Conservation (phyloP, 2,329 filamentous ascomycete species). For the Chaetomium globosum region DNA sequence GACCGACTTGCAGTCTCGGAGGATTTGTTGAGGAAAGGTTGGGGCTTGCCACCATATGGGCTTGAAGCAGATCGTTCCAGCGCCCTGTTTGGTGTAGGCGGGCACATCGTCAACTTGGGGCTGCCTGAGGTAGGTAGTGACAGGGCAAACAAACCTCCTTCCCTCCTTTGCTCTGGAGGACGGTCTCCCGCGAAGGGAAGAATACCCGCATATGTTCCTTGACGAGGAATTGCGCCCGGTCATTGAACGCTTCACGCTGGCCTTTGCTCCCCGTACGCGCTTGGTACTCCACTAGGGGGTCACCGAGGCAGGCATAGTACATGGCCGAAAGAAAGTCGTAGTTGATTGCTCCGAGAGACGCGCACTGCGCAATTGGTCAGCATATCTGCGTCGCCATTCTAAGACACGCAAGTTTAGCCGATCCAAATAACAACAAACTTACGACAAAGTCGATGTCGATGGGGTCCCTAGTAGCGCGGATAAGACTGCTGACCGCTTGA, state of each 20-base stretch:
- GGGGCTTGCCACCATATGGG: slow-evolving; percentile 69
- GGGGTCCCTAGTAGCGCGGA: slow-evolving; percentile 56
- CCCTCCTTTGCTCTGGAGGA: slow-evolving; percentile 66
- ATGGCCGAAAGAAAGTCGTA: slow-evolving; percentile 63
- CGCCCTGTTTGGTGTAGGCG: slow-evolving; percentile 51
- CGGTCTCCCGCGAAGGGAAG: slow-evolving; percentile 75
- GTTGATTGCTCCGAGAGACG: slow-evolving; percentile 79
- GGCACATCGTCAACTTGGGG: slow-evolving; percentile 15
- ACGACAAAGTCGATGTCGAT: slow-evolving; percentile 75
- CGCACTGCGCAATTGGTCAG: slow-evolving; percentile 55
- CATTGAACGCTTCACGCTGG: slow-evolving; percentile 39
- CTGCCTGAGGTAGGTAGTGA: neutral
- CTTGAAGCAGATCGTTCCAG: slow-evolving; percentile 81
- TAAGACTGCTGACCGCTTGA: slow-evolving; percentile 64
- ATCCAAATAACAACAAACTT: slow-evolving; percentile 40
- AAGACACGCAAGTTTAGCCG: neutral
- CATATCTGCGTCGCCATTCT: neutral
- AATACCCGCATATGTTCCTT: slow-evolving; percentile 68
- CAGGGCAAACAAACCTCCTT: slow-evolving; percentile 47
- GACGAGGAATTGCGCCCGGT: slow-evolving; percentile 38
- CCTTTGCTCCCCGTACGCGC: slow-evolving; percentile 42
- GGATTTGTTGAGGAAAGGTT: slow-evolving; percentile 69
- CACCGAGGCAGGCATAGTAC: slow-evolving; percentile 58
- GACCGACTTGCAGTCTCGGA: slow-evolving; percentile 75
- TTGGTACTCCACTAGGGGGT: slow-evolving; percentile 51